Evolutionary conservation across 345 rosid genomes (phyloP).

Genomic region (Brassica juncea): DNA sequence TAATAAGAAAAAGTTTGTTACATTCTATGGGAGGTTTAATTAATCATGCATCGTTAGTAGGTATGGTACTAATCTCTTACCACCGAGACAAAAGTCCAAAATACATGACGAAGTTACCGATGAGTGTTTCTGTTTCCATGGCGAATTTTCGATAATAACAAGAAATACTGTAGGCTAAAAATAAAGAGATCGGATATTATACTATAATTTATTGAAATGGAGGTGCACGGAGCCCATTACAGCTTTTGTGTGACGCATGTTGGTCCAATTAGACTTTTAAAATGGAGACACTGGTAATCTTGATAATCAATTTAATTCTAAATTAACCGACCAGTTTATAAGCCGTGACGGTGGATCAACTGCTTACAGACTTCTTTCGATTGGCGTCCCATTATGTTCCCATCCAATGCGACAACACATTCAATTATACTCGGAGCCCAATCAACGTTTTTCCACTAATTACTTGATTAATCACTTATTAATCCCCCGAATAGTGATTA

Average conservation of each 20-base stretch:
- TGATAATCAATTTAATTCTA: constrained; percentile 11
- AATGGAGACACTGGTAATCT: constrained; percentile 27
- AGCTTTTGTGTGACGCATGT: constrained; percentile 41
- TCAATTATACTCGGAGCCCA: constrained; percentile 19
- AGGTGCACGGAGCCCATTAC: constrained; percentile 37
- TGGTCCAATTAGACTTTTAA: constrained; percentile 32
- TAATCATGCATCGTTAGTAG: constrained; percentile 23
- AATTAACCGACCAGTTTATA: constrained; percentile 33
- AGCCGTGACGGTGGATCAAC: constrained; percentile 37
- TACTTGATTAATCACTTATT: constrained; percentile 18
- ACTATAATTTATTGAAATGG: constrained; percentile 1
- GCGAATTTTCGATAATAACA: constrained; percentile 26
- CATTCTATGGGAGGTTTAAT: constrained; percentile 9
- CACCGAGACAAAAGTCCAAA: constrained; percentile 23
- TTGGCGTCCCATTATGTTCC: constrained; percentile 33
- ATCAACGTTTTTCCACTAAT: constrained; percentile 14
- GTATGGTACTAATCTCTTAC: background rate
- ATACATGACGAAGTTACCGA: constrained; percentile 28
- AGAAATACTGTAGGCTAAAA: background rate
- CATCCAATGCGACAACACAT: constrained; percentile 36
- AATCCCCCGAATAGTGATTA: constrained; percentile 10
- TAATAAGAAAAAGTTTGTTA: background rate
- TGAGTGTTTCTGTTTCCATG: constrained; percentile 25
- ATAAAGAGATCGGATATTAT: background rate
- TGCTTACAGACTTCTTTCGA: constrained; percentile 29